Evolutionary conservation across 2,329 filamentous ascomycete genomes (phyloP).

Genomic region (Furcasterigmium furcatum): DNA sequence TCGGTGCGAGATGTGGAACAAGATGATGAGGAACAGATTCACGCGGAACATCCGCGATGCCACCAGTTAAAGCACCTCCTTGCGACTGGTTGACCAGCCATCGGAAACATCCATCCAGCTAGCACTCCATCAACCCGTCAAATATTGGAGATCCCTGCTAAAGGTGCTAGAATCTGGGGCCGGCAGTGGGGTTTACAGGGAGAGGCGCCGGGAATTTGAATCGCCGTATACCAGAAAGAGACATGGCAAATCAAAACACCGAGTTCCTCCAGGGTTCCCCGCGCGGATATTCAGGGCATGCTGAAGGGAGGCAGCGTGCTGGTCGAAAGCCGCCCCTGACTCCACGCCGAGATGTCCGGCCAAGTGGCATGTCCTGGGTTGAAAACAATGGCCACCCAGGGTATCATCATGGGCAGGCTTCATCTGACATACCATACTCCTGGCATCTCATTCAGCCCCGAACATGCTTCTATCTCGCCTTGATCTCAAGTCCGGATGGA

Average conservation of each 20-base stretch:
- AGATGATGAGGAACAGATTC: too few relatives aligned
- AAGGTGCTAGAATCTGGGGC: not conserved
- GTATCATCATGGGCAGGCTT: not conserved
- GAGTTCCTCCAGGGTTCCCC: not conserved
- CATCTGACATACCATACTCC: not conserved
- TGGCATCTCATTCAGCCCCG: not conserved
- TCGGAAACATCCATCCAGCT: too few relatives aligned
- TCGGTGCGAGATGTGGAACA: too few relatives aligned
- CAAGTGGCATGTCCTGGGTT: not conserved
- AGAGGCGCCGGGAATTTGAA: not conserved
- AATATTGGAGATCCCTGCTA: too few relatives aligned
- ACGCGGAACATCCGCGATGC: too few relatives aligned
- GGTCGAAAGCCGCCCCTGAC: too few relatives aligned
- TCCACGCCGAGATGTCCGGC: not conserved
- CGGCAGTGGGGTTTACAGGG: too few relatives aligned
- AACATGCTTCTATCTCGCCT: conserved; percentile 1
- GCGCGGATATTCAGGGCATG: not conserved
- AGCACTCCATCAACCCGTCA: too few relatives aligned
- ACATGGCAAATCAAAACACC: not conserved
- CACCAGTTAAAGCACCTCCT: too few relatives aligned
- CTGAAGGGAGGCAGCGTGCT: too few relatives aligned
- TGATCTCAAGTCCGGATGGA: conserved; percentile 18
- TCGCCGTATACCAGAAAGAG: not conserved
- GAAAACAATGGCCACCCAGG: not conserved
- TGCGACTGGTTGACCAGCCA: too few relatives aligned